Evolutionary conservation across 371 early-diverging fungal genomes (phyloP), one percentile per base, ranked within the genome.

Genomic region (Homolaphlyctis polyrhiza): DNA sequence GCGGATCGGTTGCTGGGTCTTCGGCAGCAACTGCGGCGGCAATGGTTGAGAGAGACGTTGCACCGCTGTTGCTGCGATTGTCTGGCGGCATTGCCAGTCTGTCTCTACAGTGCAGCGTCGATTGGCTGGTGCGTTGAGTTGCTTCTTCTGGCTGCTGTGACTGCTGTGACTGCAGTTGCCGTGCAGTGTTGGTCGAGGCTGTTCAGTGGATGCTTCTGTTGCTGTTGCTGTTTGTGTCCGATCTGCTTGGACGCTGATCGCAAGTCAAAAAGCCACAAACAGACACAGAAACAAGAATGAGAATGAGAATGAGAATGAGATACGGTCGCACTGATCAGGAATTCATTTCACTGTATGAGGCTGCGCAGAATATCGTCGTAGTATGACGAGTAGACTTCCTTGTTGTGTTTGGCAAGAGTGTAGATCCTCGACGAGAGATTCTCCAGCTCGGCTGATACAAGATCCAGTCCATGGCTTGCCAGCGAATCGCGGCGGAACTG

Each of bases 371-470:
- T 81, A 16, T 70, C 76, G 69, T 86, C 81, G 63, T 91, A 91
- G 77, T 83, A 83, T 36, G 63, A 34, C 0, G 80, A 78, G 74
- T 87, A 85, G 0, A 90, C 90, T 60, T 83, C 80, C 57, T 86
- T 78, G 69, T 91, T 86, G 67, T 90, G 87, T 27, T 74, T 69
- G 5, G 77, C 84, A 57, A 91, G 71, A 14, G 70, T 47, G 18
- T 62, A 67, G 25, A 91, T 63, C 23, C 78, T 73, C 1, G 59
- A 43, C 29, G 81, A 74, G 1, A 88, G 74, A 14, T 62, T 65
- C 63, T 84, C 79, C 54, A 89, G 67, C 35, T 84, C 82, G 8
- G 61, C 75, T 14, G 71, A 76, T 1, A 91, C 83, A 34, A 76
- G 52, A 23, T 87, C 86, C 35, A 91, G 68, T 1, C 91, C 91